Percentiles rank a stretch among this genome's conserved stretches.
phyloP scores from a whole-genome alignment of 2,329 filamentous ascomycete genomes.

The Hypoxylon sp. region DNA sequence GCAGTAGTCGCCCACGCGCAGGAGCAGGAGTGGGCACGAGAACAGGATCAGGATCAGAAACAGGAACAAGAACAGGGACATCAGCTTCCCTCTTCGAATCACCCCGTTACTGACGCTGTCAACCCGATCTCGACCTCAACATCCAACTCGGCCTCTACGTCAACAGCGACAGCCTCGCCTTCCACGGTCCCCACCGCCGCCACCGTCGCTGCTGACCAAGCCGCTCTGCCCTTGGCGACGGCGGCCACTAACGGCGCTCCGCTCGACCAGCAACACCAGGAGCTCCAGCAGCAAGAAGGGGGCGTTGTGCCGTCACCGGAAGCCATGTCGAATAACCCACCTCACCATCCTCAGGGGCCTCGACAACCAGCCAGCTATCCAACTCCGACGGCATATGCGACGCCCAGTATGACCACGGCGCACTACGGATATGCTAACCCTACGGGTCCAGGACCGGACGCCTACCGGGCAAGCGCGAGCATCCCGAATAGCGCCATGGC shows the following conservation, averaged over 20 bases:
- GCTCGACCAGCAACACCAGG: constrained; percentile 37
- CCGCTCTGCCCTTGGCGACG: constrained; percentile 37
- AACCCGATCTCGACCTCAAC: constrained; percentile 39
- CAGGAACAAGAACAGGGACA: constrained; percentile 28
- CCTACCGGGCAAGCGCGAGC: constrained; percentile 56
- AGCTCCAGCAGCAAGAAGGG: constrained; percentile 32
- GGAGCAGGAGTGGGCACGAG: constrained; percentile 50
- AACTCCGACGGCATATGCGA: constrained; percentile 49
- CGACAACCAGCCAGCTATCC: constrained; percentile 52
- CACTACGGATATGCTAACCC: constrained; percentile 53
- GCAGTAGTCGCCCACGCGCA: constrained; percentile 48
- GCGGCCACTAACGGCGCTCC: constrained; percentile 37
- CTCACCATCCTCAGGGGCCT: constrained; percentile 49
- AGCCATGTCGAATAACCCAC: constrained; percentile 54
- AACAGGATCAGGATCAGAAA: constrained; percentile 44
- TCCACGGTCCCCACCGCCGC: constrained; percentile 23
- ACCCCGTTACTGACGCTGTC: constrained; percentile 39
- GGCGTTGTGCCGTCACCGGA: constrained; percentile 45
- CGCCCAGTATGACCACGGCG: constrained; percentile 49
- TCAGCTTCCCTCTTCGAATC: constrained; percentile 39
- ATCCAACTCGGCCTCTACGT: constrained; percentile 34
- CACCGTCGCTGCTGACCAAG: constrained; percentile 39
- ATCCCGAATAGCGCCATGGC: constrained; percentile 55
- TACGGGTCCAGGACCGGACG: constrained; percentile 51
- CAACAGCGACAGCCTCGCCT: constrained; percentile 33